Base-by-base conservation (phyloP, 768 basidiomycete species). In the Thelephora ganbajun region DNA sequence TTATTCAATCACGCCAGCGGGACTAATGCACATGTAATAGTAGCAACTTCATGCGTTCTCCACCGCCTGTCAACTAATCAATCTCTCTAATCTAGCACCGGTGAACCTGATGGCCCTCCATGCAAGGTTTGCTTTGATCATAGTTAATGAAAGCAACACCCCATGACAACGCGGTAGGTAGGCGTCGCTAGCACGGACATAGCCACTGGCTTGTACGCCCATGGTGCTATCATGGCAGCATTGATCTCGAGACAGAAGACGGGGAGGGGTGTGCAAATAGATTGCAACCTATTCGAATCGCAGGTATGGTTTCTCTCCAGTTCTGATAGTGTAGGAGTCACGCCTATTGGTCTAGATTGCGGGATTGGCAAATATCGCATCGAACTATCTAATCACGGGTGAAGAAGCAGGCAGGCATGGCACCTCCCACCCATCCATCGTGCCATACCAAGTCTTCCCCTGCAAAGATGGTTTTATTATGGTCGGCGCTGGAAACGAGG, bases 141-240 rank as follows among this genome's bases (percentile, higher is more conserved):
- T 9, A 30, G 26, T 9, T 30, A 4, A 30, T 30, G 26, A 30
- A 30, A 4, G 5, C 26, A 30, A 30, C 26, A 30, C 9, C 9
- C 26, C 26, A 22, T 41, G 22, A 41, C 39, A 7, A 22, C 39
- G 39, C 39, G 6, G 22, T 11, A 41, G 39, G 92, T 94, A n/a
- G 93, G 93, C 7, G 92, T 96, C 22, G 92, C 93, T 1, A 82
- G 82, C 5, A 94, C 91, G 11, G 93, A 92, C 63, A 75, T 92
- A 46, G 79, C 87, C 42, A 91, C 84, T 19, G 84, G 84, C 2
- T 70, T 97, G 20, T 96, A 93, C 61, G 81, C 90, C 5, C 90
- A 94, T 47, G 88, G 89, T 0, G 90, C 91, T 2, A 84, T 97
- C 51, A 80, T 97, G 73, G 93, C 93, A 5, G 92, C 80, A 1